These are phyloP conservation scores for Zangia roseola DNA, from an alignment of 768 basidiomycete genomes.

Conservation along the genomic window DNA sequence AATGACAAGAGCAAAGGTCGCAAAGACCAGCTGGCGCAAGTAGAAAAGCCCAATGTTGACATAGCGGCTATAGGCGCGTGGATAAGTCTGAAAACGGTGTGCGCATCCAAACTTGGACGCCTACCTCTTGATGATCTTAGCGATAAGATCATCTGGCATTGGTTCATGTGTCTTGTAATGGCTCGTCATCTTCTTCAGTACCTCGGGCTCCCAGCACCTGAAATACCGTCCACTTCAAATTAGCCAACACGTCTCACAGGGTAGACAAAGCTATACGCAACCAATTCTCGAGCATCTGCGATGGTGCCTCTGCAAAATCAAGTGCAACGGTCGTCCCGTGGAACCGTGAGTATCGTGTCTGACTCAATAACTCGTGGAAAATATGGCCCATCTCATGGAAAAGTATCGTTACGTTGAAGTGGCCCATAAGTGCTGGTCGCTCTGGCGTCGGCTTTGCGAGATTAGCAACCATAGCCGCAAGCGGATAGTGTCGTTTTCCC, in stretches of 20 bases:
- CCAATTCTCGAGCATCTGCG: slow-evolving; percentile 94
- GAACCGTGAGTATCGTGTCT: slow-evolving; percentile 72
- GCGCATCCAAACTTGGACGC: background rate
- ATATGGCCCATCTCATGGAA: slow-evolving; percentile 89
- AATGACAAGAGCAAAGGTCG: slow-evolving; percentile 26
- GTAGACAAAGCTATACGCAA: slow-evolving; percentile 20
- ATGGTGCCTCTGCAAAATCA: slow-evolving; percentile 88
- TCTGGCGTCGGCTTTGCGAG: slow-evolving; percentile 81
- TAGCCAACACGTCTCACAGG: background rate
- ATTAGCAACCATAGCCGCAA: slow-evolving; percentile 88
- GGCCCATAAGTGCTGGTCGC: slow-evolving; percentile 80
- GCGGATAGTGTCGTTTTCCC: slow-evolving; percentile 67
- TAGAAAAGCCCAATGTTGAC: slow-evolving; percentile 83
- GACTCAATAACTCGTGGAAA: slow-evolving; percentile 68
- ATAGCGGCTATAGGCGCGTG: slow-evolving; percentile 48
- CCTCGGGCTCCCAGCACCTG: slow-evolving; percentile 81
- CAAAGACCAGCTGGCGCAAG: slow-evolving; percentile 72
- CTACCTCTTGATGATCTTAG: slow-evolving; percentile 77
- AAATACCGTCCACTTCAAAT: background rate
- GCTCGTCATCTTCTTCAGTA: slow-evolving; percentile 72
- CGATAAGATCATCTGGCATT: slow-evolving; percentile 64
- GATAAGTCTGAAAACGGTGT: too few species aligned
- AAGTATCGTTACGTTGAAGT: slow-evolving; percentile 85
- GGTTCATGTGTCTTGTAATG: slow-evolving; percentile 77
- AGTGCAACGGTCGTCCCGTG: slow-evolving; percentile 79